Conservation (phyloP, 768 basidiomycete genomes). For the Amanita exitialis region DNA sequence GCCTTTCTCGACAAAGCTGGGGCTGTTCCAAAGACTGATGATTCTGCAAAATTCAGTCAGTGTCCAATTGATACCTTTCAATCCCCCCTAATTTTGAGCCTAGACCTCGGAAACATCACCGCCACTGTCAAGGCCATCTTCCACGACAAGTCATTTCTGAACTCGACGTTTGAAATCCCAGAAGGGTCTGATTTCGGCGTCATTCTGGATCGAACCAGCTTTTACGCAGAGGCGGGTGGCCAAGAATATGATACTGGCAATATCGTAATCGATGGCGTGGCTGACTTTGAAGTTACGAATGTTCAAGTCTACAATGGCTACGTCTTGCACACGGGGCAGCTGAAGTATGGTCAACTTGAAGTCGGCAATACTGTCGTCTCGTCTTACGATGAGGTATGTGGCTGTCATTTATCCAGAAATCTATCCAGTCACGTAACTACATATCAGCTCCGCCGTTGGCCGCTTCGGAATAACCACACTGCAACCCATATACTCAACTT, state of each 20-base stretch:
- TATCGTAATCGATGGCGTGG: conserved; percentile 83
- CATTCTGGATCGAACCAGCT: conserved; percentile 85
- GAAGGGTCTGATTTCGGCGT: conserved; percentile 69
- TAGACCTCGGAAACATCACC: conserved; percentile 70
- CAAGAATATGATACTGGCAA: conserved; percentile 96
- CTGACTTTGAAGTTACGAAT: conserved; percentile 89
- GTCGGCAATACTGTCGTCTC: conserved; percentile 79
- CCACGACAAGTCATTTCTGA: conserved; percentile 64
- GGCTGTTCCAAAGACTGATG: conserved; percentile 83
- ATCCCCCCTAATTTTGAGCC: neutral
- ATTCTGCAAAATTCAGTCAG: conserved; percentile 85
- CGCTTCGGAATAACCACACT: conserved; percentile 95
- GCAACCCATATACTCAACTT: conserved; percentile 98
- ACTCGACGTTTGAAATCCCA: conserved; percentile 57
- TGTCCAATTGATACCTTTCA: conserved; percentile 6
- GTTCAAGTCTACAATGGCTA: conserved; percentile 95
- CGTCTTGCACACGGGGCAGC: conserved; percentile 82
- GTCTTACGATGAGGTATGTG: conserved; percentile 81
- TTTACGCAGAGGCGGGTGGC: conserved; percentile 96
- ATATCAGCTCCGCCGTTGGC: conserved; percentile 79
- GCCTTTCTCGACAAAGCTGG: conserved; percentile 74
- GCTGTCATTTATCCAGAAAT: neutral
- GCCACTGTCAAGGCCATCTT: conserved; percentile 80
- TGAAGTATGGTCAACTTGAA: conserved; percentile 80
- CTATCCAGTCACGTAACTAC: conserved; percentile 1